Evolutionary conservation across 1,284 basidiomycete species (phyloP), one percentile per base, ranked within the genome.

Genomic region (Fistulinella cinereoalba): DNA sequence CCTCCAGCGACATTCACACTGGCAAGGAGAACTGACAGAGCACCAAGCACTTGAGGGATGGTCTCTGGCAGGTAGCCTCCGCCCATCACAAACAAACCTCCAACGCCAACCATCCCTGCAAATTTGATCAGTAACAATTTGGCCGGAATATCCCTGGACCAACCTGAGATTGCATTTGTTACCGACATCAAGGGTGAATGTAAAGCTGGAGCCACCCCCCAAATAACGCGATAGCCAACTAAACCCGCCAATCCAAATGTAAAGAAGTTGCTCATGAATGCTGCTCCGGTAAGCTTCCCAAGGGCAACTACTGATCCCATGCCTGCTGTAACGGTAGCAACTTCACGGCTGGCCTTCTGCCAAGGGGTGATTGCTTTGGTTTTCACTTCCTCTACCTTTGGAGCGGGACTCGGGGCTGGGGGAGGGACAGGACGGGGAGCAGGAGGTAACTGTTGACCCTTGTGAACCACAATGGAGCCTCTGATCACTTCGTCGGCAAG

Each of bases 151-250:
- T 33, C 23, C 7, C 9, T 12, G 48, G 57, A 40, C 60, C 27
- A 33, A 68, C 85, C 85, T 16, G 85, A 88, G 41, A 88, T 87
- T 1, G 85, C 86, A 56, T 89, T 89, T 7, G 87, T 90, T 9
- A 90, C 87, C n/a, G 84, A 86, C 87, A 90, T 90, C 46, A 88
- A 69, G 16, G 85, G 88, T 21, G 84, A 91, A 64, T 92, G 89
- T 47, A 92, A 67, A 11, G 89, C 89, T 23, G 90, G 89, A 19
- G 85, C 79, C 37, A 92, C 89, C 54, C 85, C 87, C 90, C 90
- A 92, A 11, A 92, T 83, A 2, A 91, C 88, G 53, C 88, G 82
- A 64, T 92, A 92, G 16, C 89, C 89, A 50, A 92, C 86, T 41
- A 92, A 64, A 32, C 87, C 83, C 34, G 88, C 87, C 50, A 90